phyloP scores from a whole-genome alignment of 2,329 filamentous ascomycete species.

The Endocalyx cinctus region DNA sequence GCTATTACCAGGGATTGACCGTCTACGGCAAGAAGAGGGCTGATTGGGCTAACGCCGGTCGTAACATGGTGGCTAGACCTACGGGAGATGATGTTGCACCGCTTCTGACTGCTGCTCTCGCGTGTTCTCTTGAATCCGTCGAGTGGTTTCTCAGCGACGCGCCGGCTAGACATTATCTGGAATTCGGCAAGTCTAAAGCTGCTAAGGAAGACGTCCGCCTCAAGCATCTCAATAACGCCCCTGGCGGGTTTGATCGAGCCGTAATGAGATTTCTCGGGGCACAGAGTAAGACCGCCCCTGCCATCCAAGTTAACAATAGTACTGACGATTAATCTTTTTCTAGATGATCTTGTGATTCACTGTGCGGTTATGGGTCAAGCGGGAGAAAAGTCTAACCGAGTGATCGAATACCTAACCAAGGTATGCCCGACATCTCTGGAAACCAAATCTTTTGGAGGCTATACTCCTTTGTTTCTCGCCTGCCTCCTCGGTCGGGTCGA shows the following conservation, averaged over 20 bases:
- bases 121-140: conserved; percentile 59
- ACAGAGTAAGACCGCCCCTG: conserved; percentile 55
- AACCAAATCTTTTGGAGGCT: conserved; percentile 50
- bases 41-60: conserved; percentile 69
- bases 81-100: conserved; percentile 48
- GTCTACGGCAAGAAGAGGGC: conserved; percentile 50
- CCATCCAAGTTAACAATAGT: no score
- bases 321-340: no score
- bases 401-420: conserved; percentile 64
- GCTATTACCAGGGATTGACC: conserved; percentile 71
- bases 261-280: conserved; percentile 58
- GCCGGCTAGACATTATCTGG: conserved; percentile 61
- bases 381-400: conserved; percentile 37
- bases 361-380: conserved; percentile 51
- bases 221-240: conserved; percentile 53
- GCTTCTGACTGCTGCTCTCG: conserved; percentile 52
- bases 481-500: conserved; percentile 51
- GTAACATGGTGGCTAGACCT: conserved; percentile 35
- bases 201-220: conserved; percentile 59
- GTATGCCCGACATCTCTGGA: conserved; percentile 59
- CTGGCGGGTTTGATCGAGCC: conserved; percentile 59
- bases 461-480: conserved; percentile 67
- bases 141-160: conserved; percentile 75
- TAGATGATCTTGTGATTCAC: conserved; percentile 62
- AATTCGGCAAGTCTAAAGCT: conserved; percentile 58